Evolutionary conservation across 2,329 filamentous ascomycete species (phyloP).

Genomic region (Pyricularia sp.): DNA sequence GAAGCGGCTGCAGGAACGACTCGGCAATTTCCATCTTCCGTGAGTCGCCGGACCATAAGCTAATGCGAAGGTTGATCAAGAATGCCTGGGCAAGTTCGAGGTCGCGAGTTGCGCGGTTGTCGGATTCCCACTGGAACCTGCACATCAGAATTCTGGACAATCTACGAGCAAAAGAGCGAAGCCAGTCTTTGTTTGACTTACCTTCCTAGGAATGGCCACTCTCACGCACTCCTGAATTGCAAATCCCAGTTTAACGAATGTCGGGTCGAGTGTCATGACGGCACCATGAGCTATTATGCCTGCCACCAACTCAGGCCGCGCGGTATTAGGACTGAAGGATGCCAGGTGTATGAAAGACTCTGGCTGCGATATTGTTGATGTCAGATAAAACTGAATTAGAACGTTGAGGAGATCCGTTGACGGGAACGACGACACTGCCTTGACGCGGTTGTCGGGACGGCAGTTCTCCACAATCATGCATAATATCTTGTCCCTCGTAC

Average conservation of each 20-base stretch:
- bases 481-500: background rate
- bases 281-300: constrained; percentile 26
- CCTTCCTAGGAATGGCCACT: background rate
- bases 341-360: constrained; percentile 19
- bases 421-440: constrained; percentile 26
- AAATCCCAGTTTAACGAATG: constrained; percentile 28
- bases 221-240: constrained; percentile 27
- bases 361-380: constrained; percentile 15
- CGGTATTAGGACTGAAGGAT: constrained; percentile 18
- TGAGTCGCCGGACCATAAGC: constrained; percentile 26
- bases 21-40: constrained; percentile 30
- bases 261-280: constrained; percentile 23
- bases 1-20: constrained; percentile 22
- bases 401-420: constrained; percentile 27
- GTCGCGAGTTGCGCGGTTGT: constrained; percentile 22
- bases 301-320: constrained; percentile 25
- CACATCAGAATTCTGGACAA: background rate
- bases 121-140: constrained; percentile 19
- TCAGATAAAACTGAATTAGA: constrained; percentile 27
- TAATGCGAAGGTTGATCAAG: constrained; percentile 22
- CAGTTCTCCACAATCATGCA: background rate
- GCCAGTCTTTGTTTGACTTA: background rate
- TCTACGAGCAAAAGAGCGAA: background rate
- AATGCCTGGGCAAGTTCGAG: constrained; percentile 23
- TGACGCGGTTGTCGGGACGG: constrained; percentile 5